Evolutionary conservation across 805 yeast genomes (phyloP).

Genomic region (Saturnispora quitensis): DNA sequence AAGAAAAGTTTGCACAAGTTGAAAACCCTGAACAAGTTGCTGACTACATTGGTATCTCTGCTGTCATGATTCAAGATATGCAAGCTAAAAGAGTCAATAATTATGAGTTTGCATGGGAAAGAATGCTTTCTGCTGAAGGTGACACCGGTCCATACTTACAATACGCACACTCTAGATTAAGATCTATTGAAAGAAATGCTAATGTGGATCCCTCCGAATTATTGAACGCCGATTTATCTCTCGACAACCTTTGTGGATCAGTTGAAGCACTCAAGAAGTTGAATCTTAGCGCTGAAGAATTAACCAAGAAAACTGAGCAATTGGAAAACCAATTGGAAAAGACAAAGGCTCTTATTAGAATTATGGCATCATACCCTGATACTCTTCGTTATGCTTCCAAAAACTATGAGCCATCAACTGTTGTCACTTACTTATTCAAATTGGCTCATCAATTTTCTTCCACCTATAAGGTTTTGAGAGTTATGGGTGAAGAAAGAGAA

Average conservation of each 20-base stretch:
- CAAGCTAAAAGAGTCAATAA: constrained; percentile 93
- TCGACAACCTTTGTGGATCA: constrained; percentile 26
- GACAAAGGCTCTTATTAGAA: constrained; percentile 53
- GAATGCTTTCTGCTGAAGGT: constrained; percentile 98
- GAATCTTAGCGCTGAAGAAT: constrained; percentile 23
- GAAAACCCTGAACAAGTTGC: constrained; percentile 93
- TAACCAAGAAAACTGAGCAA: constrained; percentile 24
- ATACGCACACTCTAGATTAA: constrained; percentile 94
- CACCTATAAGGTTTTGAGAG: constrained; percentile 95
- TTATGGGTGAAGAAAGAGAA: constrained; percentile 85
- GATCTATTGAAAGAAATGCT: constrained; percentile 88
- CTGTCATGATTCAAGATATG: constrained; percentile 99
- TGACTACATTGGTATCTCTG: constrained; percentile 91
- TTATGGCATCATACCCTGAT: constrained; percentile 87
- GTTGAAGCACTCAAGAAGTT: constrained; percentile 18
- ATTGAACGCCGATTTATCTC: constrained; percentile 22
- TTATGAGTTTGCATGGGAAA: constrained; percentile 94
- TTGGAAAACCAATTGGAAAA: constrained; percentile 24
- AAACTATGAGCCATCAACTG: constrained; percentile 85
- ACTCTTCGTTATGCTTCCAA: constrained; percentile 71
- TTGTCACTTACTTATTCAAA: constrained; percentile 88
- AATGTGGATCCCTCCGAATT: constrained; percentile 31
- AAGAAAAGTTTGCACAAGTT: constrained; percentile 83
- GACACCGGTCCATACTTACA: constrained; percentile 99
- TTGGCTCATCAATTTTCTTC: constrained; percentile 90